Percentiles rank a stretch among this genome's conserved stretches.
Evolutionary conservation across 1,139 yeast species (phyloP).

Genomic region (Hansenula lynferdii): DNA sequence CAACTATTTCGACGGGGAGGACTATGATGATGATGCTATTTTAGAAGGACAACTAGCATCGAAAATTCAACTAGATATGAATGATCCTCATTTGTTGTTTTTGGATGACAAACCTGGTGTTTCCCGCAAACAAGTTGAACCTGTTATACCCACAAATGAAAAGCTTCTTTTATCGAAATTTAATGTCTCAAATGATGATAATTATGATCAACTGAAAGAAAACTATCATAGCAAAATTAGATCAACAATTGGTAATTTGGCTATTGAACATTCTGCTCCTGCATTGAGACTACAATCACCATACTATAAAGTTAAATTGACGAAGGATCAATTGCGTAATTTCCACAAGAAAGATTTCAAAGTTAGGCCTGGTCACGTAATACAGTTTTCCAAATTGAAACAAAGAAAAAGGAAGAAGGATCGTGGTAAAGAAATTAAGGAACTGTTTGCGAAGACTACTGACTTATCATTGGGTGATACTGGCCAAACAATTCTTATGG

Average conservation of each 20-base stretch:
- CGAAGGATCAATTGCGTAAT: conserved; percentile 65
- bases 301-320: conserved; percentile 74
- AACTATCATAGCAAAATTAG: conserved; percentile 91
- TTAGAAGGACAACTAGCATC: conserved; percentile 62
- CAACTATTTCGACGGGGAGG: conserved; percentile 19
- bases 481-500: conserved; percentile 72
- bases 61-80: conserved; percentile 66
- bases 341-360: conserved; percentile 78
- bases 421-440: conserved; percentile 74
- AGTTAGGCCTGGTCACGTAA: conserved; percentile 72
- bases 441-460: conserved; percentile 62
- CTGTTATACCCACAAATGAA: conserved; percentile 43
- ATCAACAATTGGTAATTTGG: conserved; percentile 86
- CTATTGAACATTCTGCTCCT: conserved; percentile 88
- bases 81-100: conserved; percentile 76
- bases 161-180: conserved; percentile 50
- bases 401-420: conserved; percentile 87
- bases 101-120: conserved; percentile 37
- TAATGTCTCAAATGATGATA: conserved; percentile 83
- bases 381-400: conserved; percentile 73
- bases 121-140: conserved; percentile 26
- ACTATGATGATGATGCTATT: conserved; percentile 75
- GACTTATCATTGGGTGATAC: conserved; percentile 86
- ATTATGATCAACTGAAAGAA: conserved; percentile 75
- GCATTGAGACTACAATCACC: conserved; percentile 89